Evolutionary conservation across 306 rosid species (phyloP), one percentile per base, ranked within the genome.

Genomic region (Citrullus amarus): DNA sequence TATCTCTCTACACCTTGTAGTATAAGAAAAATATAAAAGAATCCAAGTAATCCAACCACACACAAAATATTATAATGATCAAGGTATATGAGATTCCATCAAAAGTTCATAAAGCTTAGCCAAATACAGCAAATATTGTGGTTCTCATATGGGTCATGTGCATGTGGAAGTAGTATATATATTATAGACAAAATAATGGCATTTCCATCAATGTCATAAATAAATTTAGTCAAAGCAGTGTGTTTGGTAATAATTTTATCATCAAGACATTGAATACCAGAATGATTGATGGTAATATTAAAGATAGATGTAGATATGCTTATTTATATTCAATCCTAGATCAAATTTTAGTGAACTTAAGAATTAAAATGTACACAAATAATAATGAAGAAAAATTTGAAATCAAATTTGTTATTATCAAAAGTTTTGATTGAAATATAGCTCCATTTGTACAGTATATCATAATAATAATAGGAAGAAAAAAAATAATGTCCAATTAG

Each of bases 111-210:
- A 67, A 9, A 67, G 74, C 32, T 67, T 17, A 18, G 17, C 51
- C 73, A 67, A 36, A 53, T n/a, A 67, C 32, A 67, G 53, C 74
- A 67, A 44, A 43, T 20, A 53, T 1, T 53, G 38, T 6, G 17
- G 38, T 70, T 70, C 57, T 43, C 38, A 70, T 70, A 70, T 44
- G 76, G 57, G 76, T 70, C 39, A 43, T 43, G 76, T 43, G n/a
- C 55, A 20, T 43, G 18, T 41, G 75, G 75, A 34, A 69, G 9
- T 4, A n/a, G 1, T 5, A 53, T 53, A 43, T 69, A 20, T 20
- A 69, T 0, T 12, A 68, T 41, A 69, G 56, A 69, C 75, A 69
- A 69, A 43, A 69, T 69, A 69, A 69, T 43, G 56, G 36, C 36
- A 16, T 69, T 69, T 70, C 76, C 76, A 70, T 70, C 56, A 70